phyloP scores from a whole-genome alignment of 345 rosid species.

The Lumnitzera racemosa region DNA sequence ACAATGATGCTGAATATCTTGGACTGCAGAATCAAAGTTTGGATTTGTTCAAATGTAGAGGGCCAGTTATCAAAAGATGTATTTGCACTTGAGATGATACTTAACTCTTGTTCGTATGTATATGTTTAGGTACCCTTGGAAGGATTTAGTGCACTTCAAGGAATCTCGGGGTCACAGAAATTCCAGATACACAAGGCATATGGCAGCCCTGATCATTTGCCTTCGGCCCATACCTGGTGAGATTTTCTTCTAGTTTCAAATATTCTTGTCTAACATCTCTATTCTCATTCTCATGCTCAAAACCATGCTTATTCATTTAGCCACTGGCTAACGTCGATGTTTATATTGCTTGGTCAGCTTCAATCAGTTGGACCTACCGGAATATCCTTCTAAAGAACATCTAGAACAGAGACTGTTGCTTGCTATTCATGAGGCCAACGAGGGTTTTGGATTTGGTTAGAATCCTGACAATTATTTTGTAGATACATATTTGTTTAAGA shows the following conservation, averaged over 20 bases:
- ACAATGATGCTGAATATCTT: too few relatives aligned
- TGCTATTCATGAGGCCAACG: conserved; percentile 92
- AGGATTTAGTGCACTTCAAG: conserved; percentile 95
- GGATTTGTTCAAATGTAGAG: not conserved
- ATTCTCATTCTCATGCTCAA: not conserved
- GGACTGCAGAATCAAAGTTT: not conserved
- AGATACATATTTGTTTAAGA: conserved; percentile 21
- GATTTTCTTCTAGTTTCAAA: not conserved
- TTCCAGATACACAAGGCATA: conserved; percentile 99
- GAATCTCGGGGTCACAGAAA: conserved; percentile 91
- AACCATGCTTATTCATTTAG: too few relatives aligned
- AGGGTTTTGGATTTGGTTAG: conserved; percentile 94
- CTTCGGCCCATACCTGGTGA: conserved; percentile 98
- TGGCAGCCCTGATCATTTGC: conserved; percentile 84
- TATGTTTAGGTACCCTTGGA: conserved; percentile 78
- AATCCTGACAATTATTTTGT: conserved; percentile 13
- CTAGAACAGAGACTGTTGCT: conserved; percentile 84
- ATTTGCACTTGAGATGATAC: not conserved
- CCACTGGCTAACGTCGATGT: not conserved
- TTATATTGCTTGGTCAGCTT: conserved; percentile 42
- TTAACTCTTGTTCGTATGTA: not conserved
- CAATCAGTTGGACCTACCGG: conserved; percentile 94
- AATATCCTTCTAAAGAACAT: conserved; percentile 88
- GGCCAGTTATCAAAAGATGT: not conserved
- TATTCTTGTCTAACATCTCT: not conserved